A percentile compares a stretch with the other conserved stretches of the same genome.
These are phyloP conservation scores for Podila epicladia DNA, from an alignment of 192 early-diverging fungal species.

Conservation along the genomic window DNA sequence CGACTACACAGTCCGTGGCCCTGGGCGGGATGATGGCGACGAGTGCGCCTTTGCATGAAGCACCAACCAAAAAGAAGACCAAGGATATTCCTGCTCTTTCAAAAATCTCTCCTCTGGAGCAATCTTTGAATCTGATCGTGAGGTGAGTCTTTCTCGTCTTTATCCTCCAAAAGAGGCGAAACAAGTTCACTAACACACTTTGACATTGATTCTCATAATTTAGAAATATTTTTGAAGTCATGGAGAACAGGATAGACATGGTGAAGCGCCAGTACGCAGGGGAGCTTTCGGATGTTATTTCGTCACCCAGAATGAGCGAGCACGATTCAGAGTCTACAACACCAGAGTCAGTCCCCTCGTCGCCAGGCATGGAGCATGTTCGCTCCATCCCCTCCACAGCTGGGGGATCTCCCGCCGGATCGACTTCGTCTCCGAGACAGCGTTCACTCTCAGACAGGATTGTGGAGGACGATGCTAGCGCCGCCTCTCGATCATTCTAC, in stretches of 20 bases:
- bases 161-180: neutral
- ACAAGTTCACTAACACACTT: no score
- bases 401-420: slow-evolving; percentile 8
- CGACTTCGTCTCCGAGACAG: slow-evolving; percentile 8
- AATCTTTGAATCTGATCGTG: slow-evolving; percentile 24
- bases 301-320: slow-evolving; percentile 23
- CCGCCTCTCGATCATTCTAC: slow-evolving; percentile 21
- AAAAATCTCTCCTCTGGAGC: slow-evolving; percentile 13
- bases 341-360: slow-evolving; percentile 23
- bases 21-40: slow-evolving; percentile 32
- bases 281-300: slow-evolving; percentile 19
- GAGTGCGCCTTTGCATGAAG: neutral
- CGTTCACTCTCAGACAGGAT: slow-evolving; percentile 18
- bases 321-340: slow-evolving; percentile 16
- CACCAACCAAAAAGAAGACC: slow-evolving; percentile 12
- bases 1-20: neutral
- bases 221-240: slow-evolving; percentile 52
- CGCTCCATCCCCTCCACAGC: neutral
- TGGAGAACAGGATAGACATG: slow-evolving; percentile 47
- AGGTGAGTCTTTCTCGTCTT: slow-evolving; percentile 10
- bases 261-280: slow-evolving; percentile 47
- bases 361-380: slow-evolving; percentile 8
- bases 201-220: neutral
- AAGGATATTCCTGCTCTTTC: slow-evolving; percentile 15
- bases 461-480: slow-evolving; percentile 24